A percentile compares a stretch with the other conserved stretches of the same genome.
These are phyloP conservation scores for Durotheca rogersii DNA, from an alignment of 495 filamentous ascomycete species.

Conservation along the genomic window DNA sequence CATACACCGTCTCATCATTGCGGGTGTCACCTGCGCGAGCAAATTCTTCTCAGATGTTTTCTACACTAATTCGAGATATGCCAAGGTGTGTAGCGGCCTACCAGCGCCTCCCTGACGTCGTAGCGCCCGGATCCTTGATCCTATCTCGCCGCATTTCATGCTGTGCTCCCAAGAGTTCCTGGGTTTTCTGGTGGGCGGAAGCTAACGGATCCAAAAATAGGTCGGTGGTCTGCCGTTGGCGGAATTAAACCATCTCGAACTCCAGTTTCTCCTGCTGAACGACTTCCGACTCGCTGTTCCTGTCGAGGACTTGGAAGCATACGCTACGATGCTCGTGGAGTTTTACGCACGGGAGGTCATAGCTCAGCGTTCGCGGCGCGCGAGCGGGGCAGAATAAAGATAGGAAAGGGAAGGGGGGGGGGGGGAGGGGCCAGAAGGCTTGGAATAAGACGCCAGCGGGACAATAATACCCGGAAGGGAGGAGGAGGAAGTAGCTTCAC, in stretches of 20 bases:
- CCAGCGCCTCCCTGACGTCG: background rate
- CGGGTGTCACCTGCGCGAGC: slow-evolving; percentile 96
- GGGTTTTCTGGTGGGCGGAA: too few species aligned
- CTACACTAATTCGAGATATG: slow-evolving; percentile 98
- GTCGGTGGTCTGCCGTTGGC: slow-evolving; percentile 95
- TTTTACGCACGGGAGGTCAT: slow-evolving; percentile 95
- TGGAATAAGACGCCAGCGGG: slow-evolving; percentile 16
- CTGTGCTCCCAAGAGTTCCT: background rate
- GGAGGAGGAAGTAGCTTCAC: too few species aligned
- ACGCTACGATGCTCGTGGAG: slow-evolving; percentile 97
- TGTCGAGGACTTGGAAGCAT: slow-evolving; percentile 93
- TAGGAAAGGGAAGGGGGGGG: too few species aligned
- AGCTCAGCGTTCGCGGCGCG: slow-evolving; percentile 48
- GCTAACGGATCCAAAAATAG: slow-evolving; percentile 46
- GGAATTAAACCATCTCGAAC: slow-evolving; percentile 94
- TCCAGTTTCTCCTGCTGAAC: slow-evolving; percentile 95
- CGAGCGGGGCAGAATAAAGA: slow-evolving; percentile 19
- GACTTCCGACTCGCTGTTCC: slow-evolving; percentile 94
- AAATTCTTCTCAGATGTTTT: slow-evolving; percentile 99
- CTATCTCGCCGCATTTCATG: background rate
- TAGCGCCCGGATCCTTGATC: background rate
- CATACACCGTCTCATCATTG: slow-evolving; percentile 95
- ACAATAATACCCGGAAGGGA: background rate
- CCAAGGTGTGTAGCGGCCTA: slow-evolving; percentile 73
- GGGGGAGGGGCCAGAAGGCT: slow-evolving; percentile 9